A percentile compares a stretch with the other conserved stretches of the same genome.
Conservation (phyloP, 495 filamentous ascomycete genomes). For the Hyaloscypha bicolor region DNA sequence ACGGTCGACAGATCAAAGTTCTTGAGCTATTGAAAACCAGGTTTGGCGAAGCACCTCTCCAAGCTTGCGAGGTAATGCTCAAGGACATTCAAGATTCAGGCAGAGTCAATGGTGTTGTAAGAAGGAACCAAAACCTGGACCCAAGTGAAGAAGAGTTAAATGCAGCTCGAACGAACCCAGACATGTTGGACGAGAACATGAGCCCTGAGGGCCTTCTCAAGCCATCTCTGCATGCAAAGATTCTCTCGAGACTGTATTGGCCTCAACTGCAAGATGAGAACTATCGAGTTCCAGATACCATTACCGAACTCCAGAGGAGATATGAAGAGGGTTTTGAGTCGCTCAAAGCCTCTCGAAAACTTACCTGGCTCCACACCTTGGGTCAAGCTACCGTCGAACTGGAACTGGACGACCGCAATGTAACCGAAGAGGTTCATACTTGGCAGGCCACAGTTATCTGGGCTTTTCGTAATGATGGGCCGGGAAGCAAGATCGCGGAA, state of each 20-base stretch:
- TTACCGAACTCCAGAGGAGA: slow-evolving; percentile 62
- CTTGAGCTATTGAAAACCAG: slow-evolving; percentile 86
- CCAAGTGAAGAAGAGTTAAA: slow-evolving; percentile 29
- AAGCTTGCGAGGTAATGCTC: slow-evolving; percentile 96
- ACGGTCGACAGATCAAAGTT: slow-evolving; percentile 49
- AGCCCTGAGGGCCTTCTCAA: slow-evolving; percentile 2
- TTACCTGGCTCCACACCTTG: slow-evolving; percentile 83
- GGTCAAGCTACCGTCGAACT: slow-evolving; percentile 81
- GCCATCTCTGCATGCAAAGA: slow-evolving; percentile 66
- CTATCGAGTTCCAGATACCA: slow-evolving; percentile 69
- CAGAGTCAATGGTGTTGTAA: slow-evolving; percentile 66
- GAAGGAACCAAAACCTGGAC: slow-evolving; percentile 41
- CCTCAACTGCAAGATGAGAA: slow-evolving; percentile 76
- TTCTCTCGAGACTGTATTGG: slow-evolving; percentile 95
- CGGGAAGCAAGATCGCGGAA: slow-evolving; percentile 7
- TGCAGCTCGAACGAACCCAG: slow-evolving; percentile 3
- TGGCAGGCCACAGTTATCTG: slow-evolving; percentile 92
- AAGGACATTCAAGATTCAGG: slow-evolving; percentile 88
- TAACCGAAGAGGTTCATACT: slow-evolving; percentile 72
- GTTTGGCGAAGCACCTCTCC: slow-evolving; percentile 82
- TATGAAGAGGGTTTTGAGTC: slow-evolving; percentile 79
- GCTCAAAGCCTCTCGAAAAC: slow-evolving; percentile 78
- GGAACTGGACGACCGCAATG: slow-evolving; percentile 77
- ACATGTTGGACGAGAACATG: slow-evolving; percentile 5
- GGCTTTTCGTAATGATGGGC: slow-evolving; percentile 65